phyloP scores from a whole-genome alignment of 495 filamentous ascomycete species.

The Penicillium arizonense region DNA sequence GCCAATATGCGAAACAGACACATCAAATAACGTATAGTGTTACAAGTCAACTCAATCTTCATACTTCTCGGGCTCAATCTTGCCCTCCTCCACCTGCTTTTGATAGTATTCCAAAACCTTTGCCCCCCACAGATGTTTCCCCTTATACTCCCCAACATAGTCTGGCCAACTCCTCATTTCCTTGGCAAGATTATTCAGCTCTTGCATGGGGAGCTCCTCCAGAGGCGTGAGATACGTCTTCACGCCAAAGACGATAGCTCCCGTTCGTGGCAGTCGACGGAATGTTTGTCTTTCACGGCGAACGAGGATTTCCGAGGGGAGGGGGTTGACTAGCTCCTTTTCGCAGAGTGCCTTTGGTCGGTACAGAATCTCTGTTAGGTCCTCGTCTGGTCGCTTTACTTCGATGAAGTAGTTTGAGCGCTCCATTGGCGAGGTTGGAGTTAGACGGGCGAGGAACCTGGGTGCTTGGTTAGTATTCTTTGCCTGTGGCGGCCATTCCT shows the following conservation, averaged over 20 bases:
- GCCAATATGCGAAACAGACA: conserved; percentile 9
- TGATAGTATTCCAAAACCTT: conserved; percentile 46
- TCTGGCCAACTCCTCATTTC: conserved; percentile 54
- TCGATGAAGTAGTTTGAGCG: conserved; percentile 55
- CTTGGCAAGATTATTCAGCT: conserved; percentile 42
- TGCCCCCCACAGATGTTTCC: conserved; percentile 47
- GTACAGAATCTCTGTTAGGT: conserved; percentile 41
- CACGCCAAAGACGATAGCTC: conserved; percentile 53
- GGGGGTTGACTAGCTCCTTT: conserved; percentile 29
- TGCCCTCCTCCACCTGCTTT: conserved; percentile 15
- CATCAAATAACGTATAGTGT: conserved; percentile 15
- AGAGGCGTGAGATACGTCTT: conserved; percentile 50
- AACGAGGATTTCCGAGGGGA: conserved; percentile 43
- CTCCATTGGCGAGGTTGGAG: conserved; percentile 48
- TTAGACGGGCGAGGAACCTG: conserved; percentile 51
- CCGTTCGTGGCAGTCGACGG: conserved; percentile 45
- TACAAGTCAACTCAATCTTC: conserved; percentile 25
- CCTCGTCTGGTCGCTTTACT: conserved; percentile 41
- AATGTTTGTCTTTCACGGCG: conserved; percentile 58
- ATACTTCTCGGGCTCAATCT: conserved; percentile 15
- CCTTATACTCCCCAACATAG: conserved; percentile 53
- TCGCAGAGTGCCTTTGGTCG: conserved; percentile 34
- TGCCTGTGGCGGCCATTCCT: background rate
- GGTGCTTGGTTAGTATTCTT: background rate
- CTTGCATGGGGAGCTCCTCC: conserved; percentile 44